Evolutionary conservation across 2,329 filamentous ascomycete genomes (phyloP).

Genomic region (Rutstroemia sydowiana): DNA sequence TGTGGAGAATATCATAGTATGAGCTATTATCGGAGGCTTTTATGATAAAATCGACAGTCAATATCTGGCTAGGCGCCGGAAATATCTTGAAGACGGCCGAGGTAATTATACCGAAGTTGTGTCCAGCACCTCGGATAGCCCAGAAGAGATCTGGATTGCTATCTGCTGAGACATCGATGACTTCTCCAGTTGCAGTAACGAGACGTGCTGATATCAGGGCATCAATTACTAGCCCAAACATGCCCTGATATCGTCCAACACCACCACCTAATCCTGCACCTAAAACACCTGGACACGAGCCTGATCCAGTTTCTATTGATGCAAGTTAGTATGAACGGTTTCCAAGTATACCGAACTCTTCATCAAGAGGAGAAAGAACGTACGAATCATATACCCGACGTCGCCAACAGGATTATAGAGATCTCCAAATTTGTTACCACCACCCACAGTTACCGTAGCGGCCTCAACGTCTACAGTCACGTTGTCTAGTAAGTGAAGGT

Average conservation of each 20-base stretch:
- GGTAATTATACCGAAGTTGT: slow-evolving; percentile 28
- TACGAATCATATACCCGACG: no score
- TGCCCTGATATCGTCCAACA: slow-evolving; percentile 2
- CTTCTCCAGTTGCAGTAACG: neutral
- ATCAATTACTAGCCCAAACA: slow-evolving; percentile 5
- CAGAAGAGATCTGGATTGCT: slow-evolving; percentile 21
- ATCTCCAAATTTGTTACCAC: neutral
- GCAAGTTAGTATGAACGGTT: no score
- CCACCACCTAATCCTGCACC: slow-evolving; percentile 8
- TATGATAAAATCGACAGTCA: no score
- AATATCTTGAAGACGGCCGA: slow-evolving; percentile 18
- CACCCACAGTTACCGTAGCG: neutral
- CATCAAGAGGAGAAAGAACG: no score
- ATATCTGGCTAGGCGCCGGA: no score
- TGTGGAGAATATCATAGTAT: no score
- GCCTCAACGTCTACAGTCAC: no score
- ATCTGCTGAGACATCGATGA: neutral
- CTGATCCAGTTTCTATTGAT: neutral
- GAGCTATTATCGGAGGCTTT: no score
- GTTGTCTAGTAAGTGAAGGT: no score
- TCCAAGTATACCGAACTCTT: no score
- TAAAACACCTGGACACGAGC: slow-evolving; percentile 1
- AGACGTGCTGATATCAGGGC: neutral
- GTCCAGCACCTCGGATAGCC: slow-evolving; percentile 26
- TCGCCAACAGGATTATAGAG: no score